Evolutionary conservation across 345 rosid species (phyloP).

Genomic region (Hypericum perforatum): DNA sequence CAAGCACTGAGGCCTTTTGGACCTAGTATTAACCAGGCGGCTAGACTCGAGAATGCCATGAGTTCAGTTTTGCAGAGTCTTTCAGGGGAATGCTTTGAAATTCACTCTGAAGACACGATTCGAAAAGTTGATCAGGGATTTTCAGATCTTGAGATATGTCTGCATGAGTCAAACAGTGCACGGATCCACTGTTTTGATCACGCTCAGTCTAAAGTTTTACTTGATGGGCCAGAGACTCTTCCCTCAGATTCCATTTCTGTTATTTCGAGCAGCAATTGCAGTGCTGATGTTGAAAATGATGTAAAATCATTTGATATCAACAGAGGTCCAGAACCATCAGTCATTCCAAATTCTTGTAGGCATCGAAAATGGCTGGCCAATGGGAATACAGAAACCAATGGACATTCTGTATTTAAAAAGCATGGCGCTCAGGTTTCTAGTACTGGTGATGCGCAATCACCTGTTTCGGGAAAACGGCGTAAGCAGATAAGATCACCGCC

Average conservation of each 20-base stretch:
- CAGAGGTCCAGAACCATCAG: constrained; percentile 14
- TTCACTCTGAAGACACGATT: constrained; percentile 11
- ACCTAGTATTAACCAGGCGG: constrained; percentile 15
- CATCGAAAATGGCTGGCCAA: constrained; percentile 10
- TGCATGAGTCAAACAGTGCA: constrained; percentile 6
- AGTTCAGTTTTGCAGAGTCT: constrained; percentile 3
- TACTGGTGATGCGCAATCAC: constrained; percentile 10
- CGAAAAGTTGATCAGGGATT: constrained; percentile 10
- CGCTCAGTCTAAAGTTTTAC: constrained; percentile 11
- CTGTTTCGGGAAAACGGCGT: constrained; percentile 16
- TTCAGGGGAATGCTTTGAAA: constrained; percentile 8
- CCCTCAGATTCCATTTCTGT: constrained; percentile 19
- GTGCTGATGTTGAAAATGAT: constrained; percentile 11
- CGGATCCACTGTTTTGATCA: constrained; percentile 6
- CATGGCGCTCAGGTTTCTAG: constrained; percentile 7
- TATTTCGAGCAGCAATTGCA: constrained; percentile 21
- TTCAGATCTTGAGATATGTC: too few relatives aligned
- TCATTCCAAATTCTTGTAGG: constrained; percentile 7
- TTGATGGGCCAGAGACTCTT: constrained; percentile 15
- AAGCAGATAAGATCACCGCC: constrained; percentile 25
- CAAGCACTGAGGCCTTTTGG: constrained; percentile 8
- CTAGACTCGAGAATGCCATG: constrained; percentile 8
- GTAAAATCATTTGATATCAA: constrained; percentile 10
- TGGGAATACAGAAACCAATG: constrained; percentile 13
- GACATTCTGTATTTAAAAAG: constrained; percentile 9